Base-by-base conservation (phyloP, 192 early-diverging fungal genomes). In the Linnemannia exigua region DNA sequence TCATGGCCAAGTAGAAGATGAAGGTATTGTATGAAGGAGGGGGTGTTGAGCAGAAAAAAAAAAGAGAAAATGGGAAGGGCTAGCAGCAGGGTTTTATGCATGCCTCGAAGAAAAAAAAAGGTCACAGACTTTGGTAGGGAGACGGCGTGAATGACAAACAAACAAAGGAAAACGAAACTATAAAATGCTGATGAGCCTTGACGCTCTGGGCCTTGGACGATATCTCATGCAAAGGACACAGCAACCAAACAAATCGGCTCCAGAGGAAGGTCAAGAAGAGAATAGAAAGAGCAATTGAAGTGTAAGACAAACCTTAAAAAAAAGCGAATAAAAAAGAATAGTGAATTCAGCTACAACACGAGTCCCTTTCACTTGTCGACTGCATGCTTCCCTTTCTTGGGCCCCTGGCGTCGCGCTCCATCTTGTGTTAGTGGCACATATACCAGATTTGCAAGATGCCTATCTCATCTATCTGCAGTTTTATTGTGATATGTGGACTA, bases 1-100 rank as follows among this genome's bases (percentile, higher is more conserved):
- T 86, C 84, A 86, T 86, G n/a, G 25, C 15, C 2, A 14, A 50
- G 14, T 51, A 44, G 9, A 44, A 44, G 41, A 6, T 44, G 9
- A 44, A 9, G 3, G 41, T 71, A 25, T 20, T 71, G 15, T 35
- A 22, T 22, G 36, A 70, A 16, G 25, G 3, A 22, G n/a, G 11
- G 11, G 14, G 8, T 52, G 52, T 58, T 63, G 28, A 12, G 12
- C 11, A 63, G 25, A 11, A 9, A 3, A 25, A 31, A 63, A 31
- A 31, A 31, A 63, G 1, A 25, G 25, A 12, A 25, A 63, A 9
- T n/a, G n/a, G n/a, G 58, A 8, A 25, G 58, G n/a, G 28, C 58
- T 14, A 31, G n/a, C 41, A 44, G 9, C 41, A 9, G 12, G 58
- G 0, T 63, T 63, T 63, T 63, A 63, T 63, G 31, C 2, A 1